A percentile compares a stretch with the other conserved stretches of the same genome.
These are phyloP conservation scores for Aspergillus sp. DNA, from an alignment of 2,329 filamentous ascomycete species.

Conservation along the genomic window DNA sequence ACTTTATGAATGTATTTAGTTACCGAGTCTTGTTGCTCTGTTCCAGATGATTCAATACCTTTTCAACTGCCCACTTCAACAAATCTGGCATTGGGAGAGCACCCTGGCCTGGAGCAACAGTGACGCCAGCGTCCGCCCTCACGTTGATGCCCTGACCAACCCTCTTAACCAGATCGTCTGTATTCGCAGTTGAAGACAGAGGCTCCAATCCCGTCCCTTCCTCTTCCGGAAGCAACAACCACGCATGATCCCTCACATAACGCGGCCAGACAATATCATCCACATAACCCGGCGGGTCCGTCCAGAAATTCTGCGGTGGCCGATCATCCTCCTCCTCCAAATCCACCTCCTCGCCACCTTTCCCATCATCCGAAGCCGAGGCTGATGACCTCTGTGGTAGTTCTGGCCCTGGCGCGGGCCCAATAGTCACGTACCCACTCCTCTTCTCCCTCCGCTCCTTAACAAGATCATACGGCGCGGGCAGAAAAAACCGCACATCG, in stretches of 20 bases:
- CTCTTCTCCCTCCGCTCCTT: conserved; percentile 42
- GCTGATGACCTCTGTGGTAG: conserved; percentile 1
- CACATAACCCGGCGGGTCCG: conserved; percentile 90
- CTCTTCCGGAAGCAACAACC: conserved; percentile 70
- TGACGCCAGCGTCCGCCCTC: conserved; percentile 48
- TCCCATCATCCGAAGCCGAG: not conserved
- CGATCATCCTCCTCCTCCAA: conserved; percentile 32
- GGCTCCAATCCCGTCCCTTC: conserved; percentile 34
- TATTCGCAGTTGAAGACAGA: conserved; percentile 4
- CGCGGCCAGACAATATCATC: conserved; percentile 96
- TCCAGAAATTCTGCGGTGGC: conserved; percentile 78
- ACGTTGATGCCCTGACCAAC: conserved; percentile 36
- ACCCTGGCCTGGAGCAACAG: conserved; percentile 50
- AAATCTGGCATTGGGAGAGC: conserved; percentile 62
- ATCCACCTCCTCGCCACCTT: conserved; percentile 18
- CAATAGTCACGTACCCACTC: conserved; percentile 49
- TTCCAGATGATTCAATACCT: conserved; percentile 49
- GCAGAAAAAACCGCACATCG: conserved; percentile 76
- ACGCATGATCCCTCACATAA: conserved; percentile 77
- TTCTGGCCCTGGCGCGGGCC: conserved; percentile 30
- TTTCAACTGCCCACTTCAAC: conserved; percentile 68
- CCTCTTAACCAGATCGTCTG: conserved; percentile 28
- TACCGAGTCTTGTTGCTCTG: not conserved
- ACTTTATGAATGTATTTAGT: not conserved
- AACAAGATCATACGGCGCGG: conserved; percentile 59